A percentile compares a stretch with the other conserved stretches of the same genome.
Evolutionary conservation across 148 eudicot genomes (phyloP).

Genomic region (Amaranthus hypochondriacus): DNA sequence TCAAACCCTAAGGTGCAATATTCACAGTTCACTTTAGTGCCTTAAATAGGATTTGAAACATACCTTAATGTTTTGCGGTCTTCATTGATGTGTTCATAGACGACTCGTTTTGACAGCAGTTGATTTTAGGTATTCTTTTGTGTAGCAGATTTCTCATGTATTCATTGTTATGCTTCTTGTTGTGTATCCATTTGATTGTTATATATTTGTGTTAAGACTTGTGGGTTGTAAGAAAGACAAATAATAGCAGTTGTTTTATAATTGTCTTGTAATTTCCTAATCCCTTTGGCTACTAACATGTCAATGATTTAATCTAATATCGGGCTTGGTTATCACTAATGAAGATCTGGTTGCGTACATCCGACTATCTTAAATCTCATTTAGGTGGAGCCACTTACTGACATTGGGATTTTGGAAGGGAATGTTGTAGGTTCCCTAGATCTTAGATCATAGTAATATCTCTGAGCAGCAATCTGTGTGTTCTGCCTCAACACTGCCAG

Average conservation of each 20-base stretch:
- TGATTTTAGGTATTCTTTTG: slow-evolving; percentile 8
- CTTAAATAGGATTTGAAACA: background rate
- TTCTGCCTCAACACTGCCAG: too few species aligned
- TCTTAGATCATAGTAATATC: too few species aligned
- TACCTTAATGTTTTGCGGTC: background rate
- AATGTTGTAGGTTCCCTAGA: too few species aligned
- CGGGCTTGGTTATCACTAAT: too few species aligned
- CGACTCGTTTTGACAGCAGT: background rate
- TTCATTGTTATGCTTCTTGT: background rate
- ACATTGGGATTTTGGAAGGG: too few species aligned
- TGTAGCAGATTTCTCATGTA: background rate
- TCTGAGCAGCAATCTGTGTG: too few species aligned
- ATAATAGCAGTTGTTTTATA: background rate
- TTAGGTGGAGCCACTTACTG: too few species aligned
- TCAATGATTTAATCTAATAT: too few species aligned
- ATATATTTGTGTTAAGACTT: background rate
- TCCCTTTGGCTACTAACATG: background rate
- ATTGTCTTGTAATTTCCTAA: background rate
- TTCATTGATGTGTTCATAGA: slow-evolving; percentile 2
- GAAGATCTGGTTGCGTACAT: too few species aligned
- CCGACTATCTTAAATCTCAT: too few species aligned
- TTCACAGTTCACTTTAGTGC: background rate
- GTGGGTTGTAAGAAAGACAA: slow-evolving; percentile 10
- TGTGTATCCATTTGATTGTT: slow-evolving; percentile 6
- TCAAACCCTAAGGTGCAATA: slow-evolving; percentile 28